Evolutionary conservation across 2,329 filamentous ascomycete genomes (phyloP).

Genomic region (Plenodomus lindquistii): DNA sequence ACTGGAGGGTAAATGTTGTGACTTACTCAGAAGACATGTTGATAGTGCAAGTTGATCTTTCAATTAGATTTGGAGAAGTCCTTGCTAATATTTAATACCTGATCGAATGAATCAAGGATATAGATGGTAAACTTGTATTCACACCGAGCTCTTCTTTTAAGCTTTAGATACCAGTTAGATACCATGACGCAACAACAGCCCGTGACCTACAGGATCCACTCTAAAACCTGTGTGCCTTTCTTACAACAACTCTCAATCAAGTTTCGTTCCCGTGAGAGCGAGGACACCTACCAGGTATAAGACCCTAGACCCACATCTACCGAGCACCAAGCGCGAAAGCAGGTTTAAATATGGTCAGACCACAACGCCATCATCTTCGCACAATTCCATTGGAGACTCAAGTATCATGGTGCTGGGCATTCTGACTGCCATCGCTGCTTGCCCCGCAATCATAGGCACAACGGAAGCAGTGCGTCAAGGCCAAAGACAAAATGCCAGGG

Average conservation of each 20-base stretch:
- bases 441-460: slow-evolving; percentile 50
- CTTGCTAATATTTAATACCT: background rate
- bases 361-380: background rate
- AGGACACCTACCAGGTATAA: background rate
- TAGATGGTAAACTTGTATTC: background rate
- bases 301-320: background rate
- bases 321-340: slow-evolving; percentile 2
- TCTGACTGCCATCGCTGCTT: slow-evolving; percentile 45
- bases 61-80: slow-evolving; percentile 2
- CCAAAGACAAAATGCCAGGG: slow-evolving; percentile 49
- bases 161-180: background rate
- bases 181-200: background rate
- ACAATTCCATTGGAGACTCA: background rate
- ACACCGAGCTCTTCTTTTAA: background rate
- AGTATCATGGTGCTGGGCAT: slow-evolving; percentile 31
- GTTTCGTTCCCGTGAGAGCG: background rate
- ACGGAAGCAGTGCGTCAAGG: slow-evolving; percentile 53
- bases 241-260: background rate
- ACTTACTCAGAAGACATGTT: slow-evolving; percentile 24
- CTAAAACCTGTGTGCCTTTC: too few relatives aligned
- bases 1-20: background rate
- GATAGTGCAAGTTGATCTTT: slow-evolving; percentile 12
- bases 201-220: too few relatives aligned
- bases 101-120: background rate
- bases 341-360: slow-evolving; percentile 7